Percentiles rank a stretch among this genome's conserved stretches.
These are phyloP conservation scores for Hypomontagnella submonticulosa DNA, from an alignment of 495 filamentous ascomycete species.

Conservation along the genomic window DNA sequence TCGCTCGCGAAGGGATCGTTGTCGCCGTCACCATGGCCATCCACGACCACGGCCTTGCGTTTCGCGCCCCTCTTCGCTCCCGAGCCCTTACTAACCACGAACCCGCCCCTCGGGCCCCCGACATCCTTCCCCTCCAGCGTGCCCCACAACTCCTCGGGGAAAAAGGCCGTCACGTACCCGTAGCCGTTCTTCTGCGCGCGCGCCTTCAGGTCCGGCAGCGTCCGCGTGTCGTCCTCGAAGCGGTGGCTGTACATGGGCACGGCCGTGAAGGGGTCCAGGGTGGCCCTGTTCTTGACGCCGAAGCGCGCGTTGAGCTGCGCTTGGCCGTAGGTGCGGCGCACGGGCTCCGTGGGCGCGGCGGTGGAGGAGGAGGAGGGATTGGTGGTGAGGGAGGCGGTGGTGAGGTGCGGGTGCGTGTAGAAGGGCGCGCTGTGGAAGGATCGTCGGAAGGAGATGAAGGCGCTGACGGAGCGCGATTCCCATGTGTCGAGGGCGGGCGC, in stretches of 20 bases:
- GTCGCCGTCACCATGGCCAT: constrained; percentile 7
- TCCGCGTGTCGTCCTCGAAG: constrained; percentile 56
- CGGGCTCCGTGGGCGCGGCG: constrained; percentile 32
- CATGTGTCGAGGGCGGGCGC: constrained; percentile 51
- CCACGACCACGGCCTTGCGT: constrained; percentile 30
- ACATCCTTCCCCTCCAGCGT: constrained; percentile 60
- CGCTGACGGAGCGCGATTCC: constrained; percentile 56
- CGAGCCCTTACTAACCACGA: constrained; percentile 23
- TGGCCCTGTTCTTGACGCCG: constrained; percentile 57
- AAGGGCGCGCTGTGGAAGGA: constrained; percentile 60
- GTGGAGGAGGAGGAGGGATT: constrained; percentile 30
- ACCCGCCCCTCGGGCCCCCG: constrained; percentile 38
- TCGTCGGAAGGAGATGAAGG: constrained; percentile 60
- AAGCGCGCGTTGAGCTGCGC: constrained; percentile 63
- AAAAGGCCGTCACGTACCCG: constrained; percentile 60
- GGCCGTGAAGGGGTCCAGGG: constrained; percentile 61
- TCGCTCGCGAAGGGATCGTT: constrained; percentile 29
- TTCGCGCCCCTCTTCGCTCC: constrained; percentile 22
- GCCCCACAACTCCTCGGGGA: constrained; percentile 63
- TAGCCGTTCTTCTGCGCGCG: constrained; percentile 39
- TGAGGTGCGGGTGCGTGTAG: constrained; percentile 57
- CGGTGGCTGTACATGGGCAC: constrained; percentile 63
- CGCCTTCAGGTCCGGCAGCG: constrained; percentile 57
- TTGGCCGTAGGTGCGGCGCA: constrained; percentile 56
- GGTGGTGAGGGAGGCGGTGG: constrained; percentile 26